phyloP scores from a whole-genome alignment of 2,329 filamentous ascomycete species.

The Phaeosphaeria sp. region DNA sequence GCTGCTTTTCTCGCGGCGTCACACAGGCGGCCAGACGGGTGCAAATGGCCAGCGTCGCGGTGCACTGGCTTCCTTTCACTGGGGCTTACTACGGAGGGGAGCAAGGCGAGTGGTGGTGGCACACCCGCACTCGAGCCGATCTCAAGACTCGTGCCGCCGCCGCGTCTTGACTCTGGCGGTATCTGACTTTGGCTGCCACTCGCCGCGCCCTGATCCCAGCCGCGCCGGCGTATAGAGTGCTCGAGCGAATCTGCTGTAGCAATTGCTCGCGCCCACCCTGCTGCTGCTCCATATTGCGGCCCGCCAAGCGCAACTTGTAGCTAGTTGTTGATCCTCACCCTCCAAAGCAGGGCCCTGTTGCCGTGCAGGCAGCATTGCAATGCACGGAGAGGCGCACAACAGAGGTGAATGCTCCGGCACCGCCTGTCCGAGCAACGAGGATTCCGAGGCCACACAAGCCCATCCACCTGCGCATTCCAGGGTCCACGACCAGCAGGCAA shows the following conservation, averaged over 20 bases:
- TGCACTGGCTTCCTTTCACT: slow-evolving; percentile 2
- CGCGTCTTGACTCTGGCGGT: neutral
- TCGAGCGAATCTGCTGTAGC: slow-evolving; percentile 20
- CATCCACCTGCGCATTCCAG: slow-evolving; percentile 30
- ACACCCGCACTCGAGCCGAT: slow-evolving; percentile 26
- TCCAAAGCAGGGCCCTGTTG: slow-evolving; percentile 20
- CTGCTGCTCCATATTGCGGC: slow-evolving; percentile 15
- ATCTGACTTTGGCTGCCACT: neutral
- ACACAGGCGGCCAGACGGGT: neutral
- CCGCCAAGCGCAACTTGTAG: slow-evolving; percentile 10
- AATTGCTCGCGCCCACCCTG: slow-evolving; percentile 8
- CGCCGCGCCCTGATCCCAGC: slow-evolving; percentile 10
- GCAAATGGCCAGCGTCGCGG: neutral
- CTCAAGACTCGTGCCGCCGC: slow-evolving; percentile 11
- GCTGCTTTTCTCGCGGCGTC: slow-evolving; percentile 4
- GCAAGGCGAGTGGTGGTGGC: slow-evolving; percentile 13
- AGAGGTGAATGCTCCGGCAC: slow-evolving; percentile 26
- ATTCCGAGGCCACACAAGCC: slow-evolving; percentile 26
- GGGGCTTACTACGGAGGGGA: slow-evolving; percentile 4
- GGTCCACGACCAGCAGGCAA: slow-evolving; percentile 14
- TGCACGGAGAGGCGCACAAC: slow-evolving; percentile 34
- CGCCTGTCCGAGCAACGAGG: slow-evolving; percentile 23
- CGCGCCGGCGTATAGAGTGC: slow-evolving; percentile 11
- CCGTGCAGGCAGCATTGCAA: slow-evolving; percentile 23
- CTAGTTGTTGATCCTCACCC: slow-evolving; percentile 12